Evolutionary conservation across 805 yeast genomes (phyloP), one percentile per base, ranked within the genome.

Genomic region (Yarrowia sp.): DNA sequence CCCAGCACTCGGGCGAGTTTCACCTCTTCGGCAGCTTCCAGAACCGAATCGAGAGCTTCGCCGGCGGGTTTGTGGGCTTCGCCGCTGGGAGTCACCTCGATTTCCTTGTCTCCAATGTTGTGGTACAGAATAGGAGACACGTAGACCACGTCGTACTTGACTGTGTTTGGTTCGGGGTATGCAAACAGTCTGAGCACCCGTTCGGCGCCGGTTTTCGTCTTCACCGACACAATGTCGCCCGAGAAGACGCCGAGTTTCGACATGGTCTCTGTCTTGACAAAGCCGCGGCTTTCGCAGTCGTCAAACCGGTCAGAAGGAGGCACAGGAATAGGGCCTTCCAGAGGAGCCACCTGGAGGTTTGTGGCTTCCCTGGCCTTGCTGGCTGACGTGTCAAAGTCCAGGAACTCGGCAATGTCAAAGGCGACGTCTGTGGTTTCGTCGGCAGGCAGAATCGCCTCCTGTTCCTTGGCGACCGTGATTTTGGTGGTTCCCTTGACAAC

Each of bases 1-100:
- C 94, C 86, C 1, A 89, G 85, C 0, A 91, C 81, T 68, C 94
- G 79, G 0, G 91, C 83, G 4, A 91, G 81, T 0, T 87, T 86
- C 8, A 90, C 86, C 20, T 87, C 84, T 40, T 83, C 82, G 0
- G 95, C 95, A 20, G 84, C 74, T 14, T 75, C 87, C 73, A 77
- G 78, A 15, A 72, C 39, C 2, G 61, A 30, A 33, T 69, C 20
- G 19, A 52, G 42, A 10, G 40, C 46, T n/a, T 36, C 39, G 6
- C 38, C 20, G n/a, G 24, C 50, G 12, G 64, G 46, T 47, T 46
- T 68, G 36, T 24, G 52, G 13, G 24, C 43, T 44, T 34, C 60
- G 19, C 20, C 46, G 9, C 9, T 8, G 20, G 61, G 61, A 20
- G 61, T 55, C 46, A 40, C 46, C 44, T 43, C 61, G 9, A 38